Evolutionary conservation across 169 alveolate genomes (phyloP), one percentile per base, ranked within the genome.

Genomic region (Eimeria sp.): DNA sequence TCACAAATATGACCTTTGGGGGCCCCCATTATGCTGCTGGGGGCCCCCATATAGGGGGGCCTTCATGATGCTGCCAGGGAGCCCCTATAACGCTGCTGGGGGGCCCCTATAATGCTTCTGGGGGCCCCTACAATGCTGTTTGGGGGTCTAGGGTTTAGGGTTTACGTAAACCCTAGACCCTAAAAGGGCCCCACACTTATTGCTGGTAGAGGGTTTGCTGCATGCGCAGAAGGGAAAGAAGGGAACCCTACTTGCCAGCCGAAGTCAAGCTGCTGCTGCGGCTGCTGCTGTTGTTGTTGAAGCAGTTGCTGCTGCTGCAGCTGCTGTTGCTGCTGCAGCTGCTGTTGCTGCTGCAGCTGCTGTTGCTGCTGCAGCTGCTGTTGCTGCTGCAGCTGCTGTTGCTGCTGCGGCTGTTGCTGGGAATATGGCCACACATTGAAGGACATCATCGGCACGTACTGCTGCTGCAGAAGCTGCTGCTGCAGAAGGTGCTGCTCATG

Each of bases 291-390:
- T 27, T 76, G 86, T 3, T 75, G 27, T 4, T 27, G 57, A 45
- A 5, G 86, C 86, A 20, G 86, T 51, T 75, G 43, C 43, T 25
- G 86, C 86, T 27, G 86, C 18, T 54, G 61, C 43, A 13, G 89
- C 54, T 22, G 63, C 67, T 11, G 22, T 13, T 40, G 89, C 89
- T 43, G 61, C 61, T 40, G 51, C 57, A 1, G 49, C 86, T 27
- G 57, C 5, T 43, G 87, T 10, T 7, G 51, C 7, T 34, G 63
- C 88, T 78, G 88, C 67, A 14, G 88, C 34, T 78, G 65, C 88
- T 78, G n/a, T 22, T 34, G 34, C 88, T 43, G 88, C 57, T 40
- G 88, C 27, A 5, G 63, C 51, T 76, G 88, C 51, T 76, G 58
- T 9, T 40, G 88, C 88, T 76, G 88, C 88, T 45, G 63, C 43